Base-by-base conservation (phyloP, 257 asterid species). In the Anisodus acutangulus region DNA sequence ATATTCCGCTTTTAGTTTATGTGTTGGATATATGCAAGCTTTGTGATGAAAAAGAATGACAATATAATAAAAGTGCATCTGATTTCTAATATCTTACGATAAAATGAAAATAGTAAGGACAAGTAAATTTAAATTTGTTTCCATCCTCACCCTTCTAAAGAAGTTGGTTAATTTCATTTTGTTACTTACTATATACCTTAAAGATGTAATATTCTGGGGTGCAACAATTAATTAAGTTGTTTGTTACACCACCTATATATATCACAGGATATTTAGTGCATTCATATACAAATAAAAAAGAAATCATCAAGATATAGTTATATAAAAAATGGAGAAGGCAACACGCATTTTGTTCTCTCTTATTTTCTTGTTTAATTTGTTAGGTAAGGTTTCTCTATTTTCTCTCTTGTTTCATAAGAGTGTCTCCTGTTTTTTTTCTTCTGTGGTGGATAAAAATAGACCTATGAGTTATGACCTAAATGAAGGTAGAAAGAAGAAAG, bases 271-370 rank as follows among this genome's bases (percentile, higher is more conserved):
- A 39, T 39, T 4, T 17, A n/a, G 35, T n/a, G 31, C 35, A 7
- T 59, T 59, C 66, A 19, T 60, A 19, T 8, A n/a, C n/a, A 26
- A 64, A 37, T 6, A n/a, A n/a, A n/a, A n/a, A n/a, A n/a, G n/a
- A n/a, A n/a, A n/a, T n/a, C n/a, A 70, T 17, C 16, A 69, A 70
- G 79, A 66, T 12, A 66, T 62, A 62, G 10, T 1, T 62, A 6
- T 62, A 62, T 66, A 66, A 2, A 66, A 31, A 66, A 66, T 66
- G 72, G 47, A 11, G 47, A 66, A 66, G 72, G 72, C 16, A 62
- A 22, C 69, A 62, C 22, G 39, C 35, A 62, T 8, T 9, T 3
- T 62, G 68, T 19, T 62, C 13, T 22, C 37, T 62, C 68, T 62
- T 62, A 62, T 26, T n/a, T 62, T 62, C 37, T 62, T 62, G 68